Percentiles rank a stretch among this genome's conserved stretches.
Evolutionary conservation across 192 early-diverging fungal genomes (phyloP).

Genomic region (Coemansia sp.): DNA sequence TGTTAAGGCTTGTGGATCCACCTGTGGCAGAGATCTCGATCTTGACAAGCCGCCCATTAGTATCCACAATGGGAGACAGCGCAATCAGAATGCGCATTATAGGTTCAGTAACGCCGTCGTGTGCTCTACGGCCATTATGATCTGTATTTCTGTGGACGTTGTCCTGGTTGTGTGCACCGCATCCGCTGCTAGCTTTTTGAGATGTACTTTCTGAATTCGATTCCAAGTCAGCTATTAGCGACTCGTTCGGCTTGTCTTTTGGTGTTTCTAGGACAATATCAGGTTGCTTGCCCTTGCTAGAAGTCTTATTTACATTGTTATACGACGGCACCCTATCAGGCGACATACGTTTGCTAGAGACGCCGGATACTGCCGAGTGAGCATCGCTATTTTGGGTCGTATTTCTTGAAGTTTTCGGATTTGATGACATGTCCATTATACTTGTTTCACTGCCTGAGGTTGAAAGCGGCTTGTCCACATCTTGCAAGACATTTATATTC

Average conservation of each 20-base stretch:
- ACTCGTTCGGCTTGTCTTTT: not conserved
- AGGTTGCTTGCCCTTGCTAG: not conserved
- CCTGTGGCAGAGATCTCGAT: conserved; percentile 32
- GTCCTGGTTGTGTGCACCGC: not conserved
- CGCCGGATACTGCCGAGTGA: too few species aligned
- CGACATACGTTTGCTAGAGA: too few species aligned
- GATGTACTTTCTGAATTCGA: not conserved
- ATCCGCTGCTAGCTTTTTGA: not conserved
- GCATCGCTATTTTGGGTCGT: too few species aligned
- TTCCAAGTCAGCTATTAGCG: not conserved
- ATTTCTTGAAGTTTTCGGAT: too few species aligned
- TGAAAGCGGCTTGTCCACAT: too few species aligned
- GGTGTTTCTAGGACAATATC: not conserved
- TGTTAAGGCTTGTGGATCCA: conserved; percentile 41
- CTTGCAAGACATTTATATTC: too few species aligned
- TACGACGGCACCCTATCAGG: too few species aligned
- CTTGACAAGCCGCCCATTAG: conserved; percentile 36
- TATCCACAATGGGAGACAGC: conserved; percentile 29
- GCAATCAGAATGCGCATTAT: conserved; percentile 34
- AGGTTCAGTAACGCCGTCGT: not conserved
- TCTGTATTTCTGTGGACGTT: too few species aligned
- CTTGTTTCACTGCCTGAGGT: too few species aligned
- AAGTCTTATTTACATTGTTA: too few species aligned
- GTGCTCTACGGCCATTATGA: not conserved
- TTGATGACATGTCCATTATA: too few species aligned